Evolutionary conservation across 1,284 basidiomycete species (phyloP).

Genomic region (Ceratobasidium sp.): DNA sequence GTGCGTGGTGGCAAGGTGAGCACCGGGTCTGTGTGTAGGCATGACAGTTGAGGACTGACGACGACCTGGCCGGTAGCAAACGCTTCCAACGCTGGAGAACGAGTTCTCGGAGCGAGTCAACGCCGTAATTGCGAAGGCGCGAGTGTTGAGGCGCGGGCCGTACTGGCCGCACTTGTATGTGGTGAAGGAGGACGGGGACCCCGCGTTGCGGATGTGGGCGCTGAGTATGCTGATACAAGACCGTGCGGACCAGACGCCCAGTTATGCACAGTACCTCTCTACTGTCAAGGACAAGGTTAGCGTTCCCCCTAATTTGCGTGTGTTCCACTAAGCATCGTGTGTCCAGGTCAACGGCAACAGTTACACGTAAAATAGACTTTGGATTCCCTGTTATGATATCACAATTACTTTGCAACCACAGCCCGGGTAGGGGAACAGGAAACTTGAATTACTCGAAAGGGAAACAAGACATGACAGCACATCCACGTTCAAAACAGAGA

Average conservation of each 20-base stretch:
- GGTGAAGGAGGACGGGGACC: constrained; percentile 98
- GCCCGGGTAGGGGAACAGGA: constrained; percentile 2
- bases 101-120: constrained; percentile 93
- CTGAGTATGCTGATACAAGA: constrained; percentile 95
- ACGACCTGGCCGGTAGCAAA: constrained; percentile 64
- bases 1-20: constrained; percentile 91
- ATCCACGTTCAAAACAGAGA: background rate
- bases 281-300: constrained; percentile 80
- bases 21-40: constrained; percentile 14
- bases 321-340: background rate
- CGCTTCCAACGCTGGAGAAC: constrained; percentile 90
- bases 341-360: constrained; percentile 47
- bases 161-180: constrained; percentile 97
- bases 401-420: background rate
- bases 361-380: constrained; percentile 39
- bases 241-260: constrained; percentile 92
- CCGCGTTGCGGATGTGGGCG: constrained; percentile 92
- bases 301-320: constrained; percentile 24
- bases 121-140: constrained; percentile 90
- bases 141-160: constrained; percentile 88
- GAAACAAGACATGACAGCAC: constrained; percentile 14
- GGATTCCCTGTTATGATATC: background rate
- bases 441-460: constrained; percentile 13
- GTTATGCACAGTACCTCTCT: constrained; percentile 93
- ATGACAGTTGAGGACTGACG: background rate